These are phyloP conservation scores for Tetraselmis striata DNA, from an alignment of 139 green algal genomes.

Conservation along the genomic window DNA sequence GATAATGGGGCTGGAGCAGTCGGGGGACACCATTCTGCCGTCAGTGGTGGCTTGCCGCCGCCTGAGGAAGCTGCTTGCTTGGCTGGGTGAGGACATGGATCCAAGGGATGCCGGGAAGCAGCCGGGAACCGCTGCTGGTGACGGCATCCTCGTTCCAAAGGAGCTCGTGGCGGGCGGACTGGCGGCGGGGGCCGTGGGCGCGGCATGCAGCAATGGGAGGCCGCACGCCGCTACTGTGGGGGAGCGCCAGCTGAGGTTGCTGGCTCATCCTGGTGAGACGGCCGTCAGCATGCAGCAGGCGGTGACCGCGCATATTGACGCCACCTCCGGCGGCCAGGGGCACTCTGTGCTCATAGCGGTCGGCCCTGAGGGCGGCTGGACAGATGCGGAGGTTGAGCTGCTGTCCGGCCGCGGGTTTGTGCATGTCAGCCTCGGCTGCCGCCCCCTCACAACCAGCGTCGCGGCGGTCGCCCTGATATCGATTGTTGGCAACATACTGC, in stretches of 20 bases:
- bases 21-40: not conserved
- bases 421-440: not conserved
- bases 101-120: not conserved
- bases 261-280: not conserved
- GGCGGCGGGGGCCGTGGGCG: too few species aligned
- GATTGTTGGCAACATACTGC: not conserved
- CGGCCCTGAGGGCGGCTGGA: slow-evolving; percentile 15
- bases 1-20: not conserved
- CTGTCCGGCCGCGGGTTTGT: not conserved
- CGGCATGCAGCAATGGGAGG: not conserved
- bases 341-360: slow-evolving; percentile 3
- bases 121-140: not conserved
- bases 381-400: not conserved
- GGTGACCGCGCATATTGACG: not conserved
- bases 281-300: not conserved
- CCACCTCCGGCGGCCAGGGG: not conserved
- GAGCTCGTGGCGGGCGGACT: not conserved
- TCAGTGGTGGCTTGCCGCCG: not conserved
- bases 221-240: not conserved
- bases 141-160: not conserved
- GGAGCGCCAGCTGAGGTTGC: not conserved
- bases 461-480: slow-evolving; percentile 2
- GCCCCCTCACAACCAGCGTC: slow-evolving; percentile 7
- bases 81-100: not conserved
- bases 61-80: not conserved